Percentiles rank a stretch among this genome's conserved stretches.
phyloP scores from a whole-genome alignment of 805 yeast species.

The Lipomyces yamanashiensis region DNA sequence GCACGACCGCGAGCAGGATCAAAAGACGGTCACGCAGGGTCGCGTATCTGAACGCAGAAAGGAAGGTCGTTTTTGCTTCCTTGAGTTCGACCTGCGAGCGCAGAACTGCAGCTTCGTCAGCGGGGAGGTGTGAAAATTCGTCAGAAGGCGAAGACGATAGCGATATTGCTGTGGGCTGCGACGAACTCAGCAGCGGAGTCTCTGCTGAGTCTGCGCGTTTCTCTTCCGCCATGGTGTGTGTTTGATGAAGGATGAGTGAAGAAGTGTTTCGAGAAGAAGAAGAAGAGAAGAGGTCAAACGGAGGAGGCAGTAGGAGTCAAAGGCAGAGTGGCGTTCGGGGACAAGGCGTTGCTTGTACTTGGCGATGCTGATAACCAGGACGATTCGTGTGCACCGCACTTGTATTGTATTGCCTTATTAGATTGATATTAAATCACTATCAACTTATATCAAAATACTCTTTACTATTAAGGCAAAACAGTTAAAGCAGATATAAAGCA shows the following conservation, averaged over 20 bases:
- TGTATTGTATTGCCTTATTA: too few species aligned
- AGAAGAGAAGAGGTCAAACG: too few species aligned
- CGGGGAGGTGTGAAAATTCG: conserved; percentile 39
- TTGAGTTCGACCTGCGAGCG: conserved; percentile 43
- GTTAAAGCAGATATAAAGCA: too few species aligned
- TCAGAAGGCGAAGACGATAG: conserved; percentile 18
- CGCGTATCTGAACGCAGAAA: conserved; percentile 46
- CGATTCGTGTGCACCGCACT: too few species aligned
- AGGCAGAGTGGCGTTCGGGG: too few species aligned
- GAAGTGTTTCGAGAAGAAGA: not conserved
- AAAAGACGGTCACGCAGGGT: conserved; percentile 14
- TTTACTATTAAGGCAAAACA: too few species aligned
- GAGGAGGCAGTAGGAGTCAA: too few species aligned
- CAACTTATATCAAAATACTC: too few species aligned
- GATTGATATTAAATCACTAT: too few species aligned
- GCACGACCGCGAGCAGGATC: conserved; percentile 20
- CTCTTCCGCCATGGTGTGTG: conserved; percentile 10
- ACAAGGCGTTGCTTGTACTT: too few species aligned
- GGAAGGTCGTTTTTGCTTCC: conserved; percentile 38
- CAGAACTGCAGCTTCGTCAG: conserved; percentile 44
- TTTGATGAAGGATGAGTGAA: not conserved
- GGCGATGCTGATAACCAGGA: too few species aligned
- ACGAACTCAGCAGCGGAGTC: conserved; percentile 18
- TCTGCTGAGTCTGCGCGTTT: conserved; percentile 11
- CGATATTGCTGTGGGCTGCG: not conserved